Evolutionary conservation across 768 basidiomycete genomes (phyloP).

Genomic region (Guyanaporus albipodus): DNA sequence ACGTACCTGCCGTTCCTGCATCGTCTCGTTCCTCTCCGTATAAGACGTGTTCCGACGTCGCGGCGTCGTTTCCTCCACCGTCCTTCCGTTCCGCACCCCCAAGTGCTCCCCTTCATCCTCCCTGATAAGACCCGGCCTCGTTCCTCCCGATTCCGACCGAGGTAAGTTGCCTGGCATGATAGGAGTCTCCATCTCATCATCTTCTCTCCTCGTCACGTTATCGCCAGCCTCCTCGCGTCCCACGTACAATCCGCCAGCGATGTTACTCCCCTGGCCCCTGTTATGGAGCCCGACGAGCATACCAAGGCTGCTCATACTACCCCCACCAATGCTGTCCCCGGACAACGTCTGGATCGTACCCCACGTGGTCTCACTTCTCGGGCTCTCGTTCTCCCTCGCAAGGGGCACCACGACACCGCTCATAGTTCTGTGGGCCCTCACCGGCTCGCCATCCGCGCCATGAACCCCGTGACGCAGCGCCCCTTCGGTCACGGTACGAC

Average conservation of each 20-base stretch:
- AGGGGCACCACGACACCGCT: slow-evolving; percentile 15
- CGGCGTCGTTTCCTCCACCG: slow-evolving; percentile 7
- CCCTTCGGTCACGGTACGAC: slow-evolving; percentile 20
- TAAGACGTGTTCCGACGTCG: slow-evolving; percentile 20
- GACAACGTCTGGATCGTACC: slow-evolving; percentile 31
- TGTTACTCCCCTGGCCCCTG: slow-evolving; percentile 25
- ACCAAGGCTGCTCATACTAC: slow-evolving; percentile 29
- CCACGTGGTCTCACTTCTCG: slow-evolving; percentile 35
- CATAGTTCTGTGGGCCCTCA: slow-evolving; percentile 5
- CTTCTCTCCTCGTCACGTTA: slow-evolving; percentile 11
- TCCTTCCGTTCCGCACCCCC: slow-evolving; percentile 8
- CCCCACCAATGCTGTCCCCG: slow-evolving; percentile 14
- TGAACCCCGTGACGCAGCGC: slow-evolving; percentile 3
- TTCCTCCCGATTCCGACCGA: slow-evolving; percentile 16
- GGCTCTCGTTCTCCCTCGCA: slow-evolving; percentile 22
- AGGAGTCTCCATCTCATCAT: slow-evolving; percentile 19
- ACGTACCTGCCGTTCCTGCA: slow-evolving; percentile 17
- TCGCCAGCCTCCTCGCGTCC: slow-evolving; percentile 15
- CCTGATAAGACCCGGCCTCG: slow-evolving; percentile 30
- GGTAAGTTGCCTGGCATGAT: slow-evolving; percentile 19
- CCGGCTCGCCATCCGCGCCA: slow-evolving; percentile 6
- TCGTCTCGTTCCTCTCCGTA: slow-evolving; percentile 14
- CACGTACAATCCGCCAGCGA: slow-evolving; percentile 14
- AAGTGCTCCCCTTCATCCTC: slow-evolving; percentile 28
- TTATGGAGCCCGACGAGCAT: slow-evolving; percentile 30